These are phyloP conservation scores for Ilyonectria mors-panacis DNA, from an alignment of 2,329 filamentous ascomycete genomes.

Conservation along the genomic window DNA sequence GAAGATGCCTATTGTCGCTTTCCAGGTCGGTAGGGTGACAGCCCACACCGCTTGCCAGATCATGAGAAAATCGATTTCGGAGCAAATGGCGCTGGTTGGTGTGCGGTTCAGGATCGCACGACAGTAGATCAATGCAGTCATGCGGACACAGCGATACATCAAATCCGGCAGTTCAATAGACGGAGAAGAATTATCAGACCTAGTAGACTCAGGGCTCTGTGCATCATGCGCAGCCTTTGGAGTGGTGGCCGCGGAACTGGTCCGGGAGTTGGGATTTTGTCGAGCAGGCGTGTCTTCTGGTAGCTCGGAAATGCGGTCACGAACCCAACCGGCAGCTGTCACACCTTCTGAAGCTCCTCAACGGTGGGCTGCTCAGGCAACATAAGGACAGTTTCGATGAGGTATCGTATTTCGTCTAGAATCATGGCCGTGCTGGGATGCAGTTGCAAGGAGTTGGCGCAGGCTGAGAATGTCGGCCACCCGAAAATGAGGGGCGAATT, in stretches of 20 bases:
- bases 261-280: slow-evolving; percentile 31
- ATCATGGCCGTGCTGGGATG: slow-evolving; percentile 63
- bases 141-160: slow-evolving; percentile 64
- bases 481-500: slow-evolving; percentile 64
- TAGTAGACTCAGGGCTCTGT: slow-evolving; percentile 33
- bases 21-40: slow-evolving; percentile 62
- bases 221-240: slow-evolving; percentile 24
- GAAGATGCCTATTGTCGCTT: slow-evolving; percentile 63
- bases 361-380: slow-evolving; percentile 54
- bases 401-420: slow-evolving; percentile 65
- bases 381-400: slow-evolving; percentile 60
- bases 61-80: slow-evolving; percentile 55
- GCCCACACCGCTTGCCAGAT: slow-evolving; percentile 66
- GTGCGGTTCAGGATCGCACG: slow-evolving; percentile 60
- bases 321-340: slow-evolving; percentile 57
- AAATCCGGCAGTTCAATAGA: slow-evolving; percentile 54
- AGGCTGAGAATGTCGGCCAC: slow-evolving; percentile 60
- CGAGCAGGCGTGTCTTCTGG: slow-evolving; percentile 47
- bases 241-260: slow-evolving; percentile 32
- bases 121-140: slow-evolving; percentile 64
- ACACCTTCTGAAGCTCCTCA: slow-evolving; percentile 55
- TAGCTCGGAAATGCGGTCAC: slow-evolving; percentile 55
- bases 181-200: slow-evolving; percentile 35
- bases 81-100: slow-evolving; percentile 60
- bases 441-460: slow-evolving; percentile 59